Percentiles rank a stretch among this genome's conserved stretches.
Evolutionary conservation across 2,329 filamentous ascomycete genomes (phyloP).

Genomic region (Fusarium haematococcum): DNA sequence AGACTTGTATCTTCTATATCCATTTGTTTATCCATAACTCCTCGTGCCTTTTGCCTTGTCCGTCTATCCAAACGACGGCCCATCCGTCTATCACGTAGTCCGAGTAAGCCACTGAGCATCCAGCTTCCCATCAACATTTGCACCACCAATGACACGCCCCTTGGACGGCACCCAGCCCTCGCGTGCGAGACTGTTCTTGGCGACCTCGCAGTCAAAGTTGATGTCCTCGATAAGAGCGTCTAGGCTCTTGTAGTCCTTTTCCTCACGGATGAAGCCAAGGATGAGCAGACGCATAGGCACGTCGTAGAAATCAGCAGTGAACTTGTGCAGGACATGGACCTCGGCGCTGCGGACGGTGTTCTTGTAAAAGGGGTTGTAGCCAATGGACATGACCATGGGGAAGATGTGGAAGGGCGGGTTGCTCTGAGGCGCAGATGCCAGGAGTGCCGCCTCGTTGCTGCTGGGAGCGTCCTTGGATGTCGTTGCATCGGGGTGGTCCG

Average conservation of each 20-base stretch:
- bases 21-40: constrained; percentile 40
- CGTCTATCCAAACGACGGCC: neutral
- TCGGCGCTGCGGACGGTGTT: constrained; percentile 89
- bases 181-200: constrained; percentile 77
- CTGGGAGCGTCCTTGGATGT: constrained; percentile 17
- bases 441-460: constrained; percentile 27
- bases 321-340: constrained; percentile 87
- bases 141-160: constrained; percentile 48
- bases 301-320: constrained; percentile 86
- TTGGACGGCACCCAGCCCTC: constrained; percentile 66
- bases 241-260: constrained; percentile 86
- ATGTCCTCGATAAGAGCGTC: constrained; percentile 92
- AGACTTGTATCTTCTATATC: constrained; percentile 33
- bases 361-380: constrained; percentile 98
- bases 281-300: constrained; percentile 82
- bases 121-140: constrained; percentile 46
- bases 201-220: constrained; percentile 86
- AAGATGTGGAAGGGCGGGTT: constrained; percentile 63
- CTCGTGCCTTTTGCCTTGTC: constrained; percentile 18
- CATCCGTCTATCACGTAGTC: constrained; percentile 30
- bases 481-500: constrained; percentile 48
- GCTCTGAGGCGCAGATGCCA: constrained; percentile 16
- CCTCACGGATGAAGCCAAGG: constrained; percentile 87
- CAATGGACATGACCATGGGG: constrained; percentile 93
- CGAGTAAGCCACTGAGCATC: constrained; percentile 56